phyloP scores from a whole-genome alignment of 176 grass and related monocot species.

The bread wheat (Triticum aestivum) region IWGSC_CS_RefSeq_v2.1 NC_057798.1:612733223-612733722 shows the following conservation, averaged over 20 bases:
- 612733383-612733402: not conserved
- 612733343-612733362: not conserved
- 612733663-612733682: slow-evolving; percentile 51
- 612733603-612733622: not conserved
- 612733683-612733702: slow-evolving; percentile 87
- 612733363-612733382: not conserved
- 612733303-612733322: not conserved
- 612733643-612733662: slow-evolving; percentile 12
- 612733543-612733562: not conserved
- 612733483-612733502: not conserved
- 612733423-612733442: not conserved
- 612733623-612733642: not conserved
- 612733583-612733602: not conserved
- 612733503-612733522: not conserved
- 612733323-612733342: not conserved
- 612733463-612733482: not conserved
- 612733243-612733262: not conserved
- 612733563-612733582: not conserved
- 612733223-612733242: not conserved
- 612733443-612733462: not conserved
- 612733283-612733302: no score
- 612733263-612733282: not conserved
- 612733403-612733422: not conserved
- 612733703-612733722: slow-evolving; percentile 47
- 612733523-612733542: not conserved